phyloP scores from a whole-genome alignment of 176 grass and related monocot genomes.

The Eleusine coracana region DNA sequence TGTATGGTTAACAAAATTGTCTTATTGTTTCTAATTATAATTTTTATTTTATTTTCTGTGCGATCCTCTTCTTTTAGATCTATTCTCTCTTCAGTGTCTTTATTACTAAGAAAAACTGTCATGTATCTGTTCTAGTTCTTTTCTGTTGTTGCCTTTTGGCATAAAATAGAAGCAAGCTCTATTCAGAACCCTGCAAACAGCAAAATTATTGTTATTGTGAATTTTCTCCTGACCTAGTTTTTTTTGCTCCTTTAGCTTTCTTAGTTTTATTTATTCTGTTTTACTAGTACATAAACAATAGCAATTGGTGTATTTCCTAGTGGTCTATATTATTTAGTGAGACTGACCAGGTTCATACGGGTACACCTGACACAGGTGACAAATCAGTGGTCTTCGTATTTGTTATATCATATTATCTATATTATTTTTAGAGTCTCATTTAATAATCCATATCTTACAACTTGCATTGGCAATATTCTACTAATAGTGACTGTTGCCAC shows the following conservation, averaged over 20 bases:
- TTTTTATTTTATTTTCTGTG: neutral
- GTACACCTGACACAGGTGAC: neutral
- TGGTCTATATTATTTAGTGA: neutral
- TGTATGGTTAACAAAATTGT: slow-evolving; percentile 5
- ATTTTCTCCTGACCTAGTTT: neutral
- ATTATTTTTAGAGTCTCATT: neutral
- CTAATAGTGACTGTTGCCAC: slow-evolving; percentile 18
- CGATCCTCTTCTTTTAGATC: neutral
- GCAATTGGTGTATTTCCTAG: neutral
- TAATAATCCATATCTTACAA: neutral
- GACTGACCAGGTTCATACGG: neutral
- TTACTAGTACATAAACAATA: neutral
- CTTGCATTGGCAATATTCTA: slow-evolving; percentile 7
- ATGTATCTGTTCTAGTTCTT: neutral
- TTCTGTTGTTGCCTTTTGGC: neutral
- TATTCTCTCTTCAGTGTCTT: neutral
- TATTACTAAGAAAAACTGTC: neutral
- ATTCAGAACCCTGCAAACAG: neutral
- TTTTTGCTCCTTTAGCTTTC: neutral
- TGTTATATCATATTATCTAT: neutral
- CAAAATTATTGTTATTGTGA: neutral
- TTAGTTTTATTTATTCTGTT: neutral
- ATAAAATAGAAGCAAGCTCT: neutral
- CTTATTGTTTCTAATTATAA: neutral
- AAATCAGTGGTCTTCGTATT: neutral